Base-by-base conservation (phyloP, 73 alveolate genomes). In the Paramecium tetraurelia region DNA sequence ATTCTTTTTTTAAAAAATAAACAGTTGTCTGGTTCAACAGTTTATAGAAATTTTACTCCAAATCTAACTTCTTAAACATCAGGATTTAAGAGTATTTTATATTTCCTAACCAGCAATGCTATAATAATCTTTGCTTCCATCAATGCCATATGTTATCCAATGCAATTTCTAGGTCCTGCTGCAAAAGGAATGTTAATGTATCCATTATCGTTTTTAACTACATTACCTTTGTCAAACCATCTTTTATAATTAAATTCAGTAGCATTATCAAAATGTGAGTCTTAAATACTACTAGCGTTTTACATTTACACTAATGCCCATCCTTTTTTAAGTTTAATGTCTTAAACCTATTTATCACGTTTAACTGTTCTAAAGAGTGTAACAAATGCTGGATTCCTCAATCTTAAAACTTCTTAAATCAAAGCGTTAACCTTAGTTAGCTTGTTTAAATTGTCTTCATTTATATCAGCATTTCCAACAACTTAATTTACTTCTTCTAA, bases 81-180 rank as follows among this genome's bases (percentile, higher is more conserved):
- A 0, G 84, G 84, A 7, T 63, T 63, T 7, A 63, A 22, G 3
- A 63, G 1, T 3, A 63, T 63, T 63, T 63, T 27, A 63, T 63
- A 63, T 7, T 63, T 63, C 24, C 84, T 21, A 63, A 63, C 12
- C 71, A 89, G 20, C n/a, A 70, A 27, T 10, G 84, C 59, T n/a
- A 89, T 40, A 0, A 89, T 89, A 24, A 89, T 29, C 46, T 89
- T 89, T 31, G 85, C 84, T 31, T 89, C 94, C 35, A 89, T 89
- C n/a, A 70, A 24, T 35, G 94, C 94, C 94, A 89, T 89, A 46
- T 89, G 94, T 27, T 89, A 46, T 27, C 94, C 94, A 5, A 89
- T 89, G 27, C 94, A 89, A 71, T 89, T 89, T 72, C 87, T 89
- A 3, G 83, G 85, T 6, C 94, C 94, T 20, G 92, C 87, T 6